Base-by-base conservation (phyloP, 2,329 filamentous ascomycete species). In the Didymella sp. region DNA sequence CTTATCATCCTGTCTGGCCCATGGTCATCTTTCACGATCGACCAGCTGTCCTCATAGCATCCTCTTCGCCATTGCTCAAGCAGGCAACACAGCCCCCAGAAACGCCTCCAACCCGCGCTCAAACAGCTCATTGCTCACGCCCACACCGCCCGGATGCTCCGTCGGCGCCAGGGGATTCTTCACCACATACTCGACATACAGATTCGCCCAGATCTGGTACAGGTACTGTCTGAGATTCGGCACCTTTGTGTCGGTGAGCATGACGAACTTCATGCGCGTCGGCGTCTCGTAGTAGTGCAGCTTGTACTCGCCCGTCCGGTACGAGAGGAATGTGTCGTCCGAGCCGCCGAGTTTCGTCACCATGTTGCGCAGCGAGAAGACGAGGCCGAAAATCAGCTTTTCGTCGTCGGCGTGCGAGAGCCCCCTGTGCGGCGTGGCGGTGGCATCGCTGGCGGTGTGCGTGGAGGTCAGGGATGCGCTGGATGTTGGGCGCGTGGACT, bases 211-310 rank as follows among this genome's bases (percentile, higher is more conserved):
- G 61, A 99, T 97, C 83, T 99, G 95, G 75, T 99, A 93, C 71
- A 99, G 79, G 21, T 96, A 94, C 68, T 96, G 92, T 41, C 93
- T 87, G 87, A 99, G 94, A 77, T 92, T 97, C 65, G 90, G 85
- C 56, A 91, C 90, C 65, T 87, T 89, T 33, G 90, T 91, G 78
- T 98, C 95, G 22, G 95, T 98, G 73, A 98, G 83, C 88, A 99
- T 91, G 73, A 97, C 92, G 73, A 98, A 96, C 73, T 96, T 96
- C 77, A 96, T 88, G 76, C 91, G 96, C 49, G 92, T 95, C 1
- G 93, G 92, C 12, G 95, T 98, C 82, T 99, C 95, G 83, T 97
- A 99, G 82, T 96, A 99, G 80, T 99, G 95, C 69, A 99, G 85
- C 80, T 97, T 97, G 84, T 99, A 99, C 78, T 96, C 90, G 66